Evolutionary conservation across 2,329 filamentous ascomycete genomes (phyloP).

Genomic region (Curvularia lunata): DNA sequence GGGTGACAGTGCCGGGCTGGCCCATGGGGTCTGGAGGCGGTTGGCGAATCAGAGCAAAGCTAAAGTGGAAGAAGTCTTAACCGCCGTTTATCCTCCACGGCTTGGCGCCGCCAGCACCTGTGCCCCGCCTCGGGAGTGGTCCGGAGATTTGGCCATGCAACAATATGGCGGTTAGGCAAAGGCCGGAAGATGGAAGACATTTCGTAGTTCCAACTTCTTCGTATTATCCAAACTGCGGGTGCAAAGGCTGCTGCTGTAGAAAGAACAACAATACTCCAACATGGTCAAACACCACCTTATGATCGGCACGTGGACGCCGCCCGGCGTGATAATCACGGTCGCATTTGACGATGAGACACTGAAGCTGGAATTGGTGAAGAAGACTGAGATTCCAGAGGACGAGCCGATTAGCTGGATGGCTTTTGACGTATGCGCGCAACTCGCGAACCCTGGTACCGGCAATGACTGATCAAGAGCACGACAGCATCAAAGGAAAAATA

Average conservation of each 20-base stretch:
- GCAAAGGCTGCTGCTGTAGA: not conserved
- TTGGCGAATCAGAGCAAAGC: constrained; percentile 64
- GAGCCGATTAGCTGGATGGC: constrained; percentile 96
- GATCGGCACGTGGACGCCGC: constrained; percentile 90
- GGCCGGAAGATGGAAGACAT: not conserved
- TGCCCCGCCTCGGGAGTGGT: constrained; percentile 35
- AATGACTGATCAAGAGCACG: constrained; percentile 21
- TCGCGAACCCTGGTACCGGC: not conserved
- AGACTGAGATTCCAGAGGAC: constrained; percentile 78
- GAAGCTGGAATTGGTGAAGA: constrained; percentile 76
- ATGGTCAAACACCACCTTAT: constrained; percentile 87
- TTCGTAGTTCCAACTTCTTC: not conserved
- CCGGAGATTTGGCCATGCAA: constrained; percentile 22
- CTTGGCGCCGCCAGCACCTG: constrained; percentile 5
- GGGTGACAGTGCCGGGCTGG: constrained; percentile 32
- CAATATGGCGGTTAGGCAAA: constrained; percentile 11
- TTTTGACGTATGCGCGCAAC: constrained; percentile 69
- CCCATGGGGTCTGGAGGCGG: constrained; percentile 24
- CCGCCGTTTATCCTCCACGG: constrained; percentile 28
- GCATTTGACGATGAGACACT: constrained; percentile 83
- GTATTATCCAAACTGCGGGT: not conserved
- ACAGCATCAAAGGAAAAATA: constrained; percentile 79
- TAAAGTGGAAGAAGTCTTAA: constrained; percentile 34
- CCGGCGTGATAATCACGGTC: constrained; percentile 88
- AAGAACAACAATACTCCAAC: constrained; percentile 11